phyloP scores from a whole-genome alignment of 306 rosid genomes.

The Glycine latifolia region DNA sequence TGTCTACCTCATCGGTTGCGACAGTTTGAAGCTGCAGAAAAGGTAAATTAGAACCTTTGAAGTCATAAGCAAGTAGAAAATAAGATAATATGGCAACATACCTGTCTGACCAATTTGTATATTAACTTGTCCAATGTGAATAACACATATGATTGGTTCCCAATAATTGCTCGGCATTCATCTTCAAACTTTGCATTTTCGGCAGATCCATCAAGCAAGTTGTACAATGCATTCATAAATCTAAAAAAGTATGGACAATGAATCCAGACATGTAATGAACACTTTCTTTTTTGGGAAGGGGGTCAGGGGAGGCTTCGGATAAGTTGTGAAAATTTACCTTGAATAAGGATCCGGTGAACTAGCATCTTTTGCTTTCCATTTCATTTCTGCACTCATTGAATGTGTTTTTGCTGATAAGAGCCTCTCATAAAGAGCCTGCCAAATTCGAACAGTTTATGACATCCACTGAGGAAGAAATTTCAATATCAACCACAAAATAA shows the following conservation, averaged over 20 bases:
- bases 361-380: constrained; percentile 73
- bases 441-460: constrained; percentile 51
- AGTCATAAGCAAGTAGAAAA: constrained; percentile 33
- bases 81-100: constrained; percentile 27
- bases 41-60: constrained; percentile 46
- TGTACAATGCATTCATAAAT: constrained; percentile 82
- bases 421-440: constrained; percentile 90
- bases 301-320: no score
- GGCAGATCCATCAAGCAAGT: constrained; percentile 87
- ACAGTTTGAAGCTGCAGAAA: constrained; percentile 87
- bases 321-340: constrained; percentile 60
- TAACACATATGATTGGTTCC: constrained; percentile 90
- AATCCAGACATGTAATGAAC: neutral
- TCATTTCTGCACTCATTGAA: constrained; percentile 72
- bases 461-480: constrained; percentile 23
- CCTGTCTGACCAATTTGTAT: constrained; percentile 94
- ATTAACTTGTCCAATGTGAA: constrained; percentile 96
- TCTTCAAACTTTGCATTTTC: constrained; percentile 97
- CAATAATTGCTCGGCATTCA: constrained; percentile 91
- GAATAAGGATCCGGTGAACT: constrained; percentile 69
- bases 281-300: no score
- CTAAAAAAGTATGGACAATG: constrained; percentile 52
- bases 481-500: constrained; percentile 11
- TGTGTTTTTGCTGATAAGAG: constrained; percentile 79
- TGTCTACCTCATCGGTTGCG: constrained; percentile 80